Evolutionary conservation across 805 yeast genomes (phyloP).

Genomic region (Saturnispora sanitii): DNA sequence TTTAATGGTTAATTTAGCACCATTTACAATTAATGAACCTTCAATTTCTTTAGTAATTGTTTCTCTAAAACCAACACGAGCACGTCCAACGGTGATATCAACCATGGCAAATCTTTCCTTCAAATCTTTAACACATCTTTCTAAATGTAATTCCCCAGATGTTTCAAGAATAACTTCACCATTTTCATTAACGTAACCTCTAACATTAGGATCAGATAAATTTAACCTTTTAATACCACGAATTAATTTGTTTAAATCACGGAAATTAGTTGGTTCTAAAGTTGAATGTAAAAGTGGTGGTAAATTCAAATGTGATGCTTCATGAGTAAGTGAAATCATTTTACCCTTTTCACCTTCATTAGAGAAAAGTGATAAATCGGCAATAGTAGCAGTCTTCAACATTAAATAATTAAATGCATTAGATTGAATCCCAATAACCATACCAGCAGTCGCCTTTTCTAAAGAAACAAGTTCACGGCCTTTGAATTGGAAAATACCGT

Average conservation of each 20-base stretch:
- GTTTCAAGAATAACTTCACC: slow-evolving; percentile 93
- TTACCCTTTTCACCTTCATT: slow-evolving; percentile 17
- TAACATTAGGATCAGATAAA: slow-evolving; percentile 91
- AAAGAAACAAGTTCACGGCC: slow-evolving; percentile 80
- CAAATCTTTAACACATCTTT: slow-evolving; percentile 86
- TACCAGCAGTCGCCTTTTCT: slow-evolving; percentile 84
- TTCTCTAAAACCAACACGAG: slow-evolving; percentile 91
- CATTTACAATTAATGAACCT: not conserved
- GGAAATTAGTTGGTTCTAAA: slow-evolving; percentile 85
- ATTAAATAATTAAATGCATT: slow-evolving; percentile 55
- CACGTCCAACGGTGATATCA: slow-evolving; percentile 78
- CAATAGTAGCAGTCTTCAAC: slow-evolving; percentile 77
- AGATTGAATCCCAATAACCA: slow-evolving; percentile 90
- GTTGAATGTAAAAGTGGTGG: slow-evolving; percentile 94
- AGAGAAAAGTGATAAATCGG: slow-evolving; percentile 30
- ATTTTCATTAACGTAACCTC: slow-evolving; percentile 71
- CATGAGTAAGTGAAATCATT: slow-evolving; percentile 59
- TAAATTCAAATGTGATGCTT: slow-evolving; percentile 63
- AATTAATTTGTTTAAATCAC: slow-evolving; percentile 64
- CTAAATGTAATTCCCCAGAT: slow-evolving; percentile 94
- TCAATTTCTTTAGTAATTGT: slow-evolving; percentile 41
- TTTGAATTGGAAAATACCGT: slow-evolving; percentile 75
- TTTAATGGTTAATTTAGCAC: slow-evolving; percentile 25
- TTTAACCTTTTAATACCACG: slow-evolving; percentile 70
- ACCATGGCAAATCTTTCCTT: slow-evolving; percentile 86